Evolutionary conservation across 257 asterid species (phyloP), one percentile per base, ranked within the genome.

Genomic region (Datura wrightii): DNA sequence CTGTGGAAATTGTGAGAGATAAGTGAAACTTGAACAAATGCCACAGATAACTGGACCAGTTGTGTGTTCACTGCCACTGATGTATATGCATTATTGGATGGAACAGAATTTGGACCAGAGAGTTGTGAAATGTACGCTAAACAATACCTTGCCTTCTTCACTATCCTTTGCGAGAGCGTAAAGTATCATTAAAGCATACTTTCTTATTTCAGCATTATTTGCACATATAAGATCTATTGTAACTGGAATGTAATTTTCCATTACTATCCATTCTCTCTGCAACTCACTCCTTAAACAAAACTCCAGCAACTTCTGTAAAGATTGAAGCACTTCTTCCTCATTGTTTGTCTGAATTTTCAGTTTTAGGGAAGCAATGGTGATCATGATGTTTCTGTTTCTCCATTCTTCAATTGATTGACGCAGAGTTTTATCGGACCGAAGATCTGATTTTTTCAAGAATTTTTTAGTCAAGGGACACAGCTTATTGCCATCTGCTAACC

Each of bases 341-440:
- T 83, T 85, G 3, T 71, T 60, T 5, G 90, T 86, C 85, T 80
- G 82, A 14, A 89, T 79, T 52, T 88, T 88, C 10, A 81, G 87
- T 83, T 87, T 89, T 90, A 90, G 79, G 11, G 89, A 90, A 79
- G 93, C 90, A 34, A 89, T 87, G 19, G 70, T 83, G 70, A 90
- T 89, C 88, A 89, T 89, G 74, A 80, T 85, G 67, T 89, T 90
- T 71, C 93, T 82, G 36, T 85, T 85, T 83, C 46, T 89, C 93
- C 93, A 90, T 89, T 90, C 93, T 18, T 89, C 88, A 36, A 90
- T 90, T 36, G 93, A 89, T 16, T 90, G 90, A 31, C 88, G 85
- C 19, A 90, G 90, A 4, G 88, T 89, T 82, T 82, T 85, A 83
- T 90, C 89, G 5, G 93, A 89, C 24, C 92, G 71, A 18, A 90